Base-by-base conservation (phyloP, 2,329 filamentous ascomycete species). In the Fusarium sublunatum region DNA sequence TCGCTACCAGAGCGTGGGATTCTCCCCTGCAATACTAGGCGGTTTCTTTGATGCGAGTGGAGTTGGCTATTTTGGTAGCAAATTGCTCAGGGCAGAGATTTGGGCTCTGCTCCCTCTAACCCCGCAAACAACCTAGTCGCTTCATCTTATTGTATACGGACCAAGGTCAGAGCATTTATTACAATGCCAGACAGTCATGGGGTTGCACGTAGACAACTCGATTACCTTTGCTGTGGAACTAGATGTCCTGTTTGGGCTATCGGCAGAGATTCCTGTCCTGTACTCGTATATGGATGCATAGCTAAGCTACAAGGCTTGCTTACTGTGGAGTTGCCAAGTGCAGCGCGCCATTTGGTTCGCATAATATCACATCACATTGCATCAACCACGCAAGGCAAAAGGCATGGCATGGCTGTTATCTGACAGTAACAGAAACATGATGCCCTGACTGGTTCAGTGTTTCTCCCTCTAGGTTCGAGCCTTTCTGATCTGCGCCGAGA, bases 71-170 rank as follows among this genome's bases (percentile, higher is more conserved):
- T 46, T 40, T 61, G 19, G 40, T 44, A 62, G 57, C 44, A 65
- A 58, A 65, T 65, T 65, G 41, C 62, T 52, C 42, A 26, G 34
- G 13, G 39, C 48, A 26, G 19, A 43, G 46, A 42, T 38, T 58
- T 65, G 44, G 61, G 56, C 24, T 51, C 47, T 31, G 10, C 29
- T 34, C 31, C 19, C 19, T 44, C 26, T 15, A 61, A 64, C 46
- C 61, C 61, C 61, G 52, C 56, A 65, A 62, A 53, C 26, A 65
- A 65, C 60, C 57, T 45, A 36, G 56, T 39, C 42, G 24, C 31
- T 62, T 64, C 56, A 62, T 65, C 56, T 58, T 50, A 48, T 46
- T 44, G 39, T 42, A 41, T 65, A 49, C 36, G 46, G 52, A 39
- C 34, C 50, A 49, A 47, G 39, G 38, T 26, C 57, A 61, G 46